phyloP scores from a whole-genome alignment of 345 rosid species.

The Linum usitatissimum region DNA sequence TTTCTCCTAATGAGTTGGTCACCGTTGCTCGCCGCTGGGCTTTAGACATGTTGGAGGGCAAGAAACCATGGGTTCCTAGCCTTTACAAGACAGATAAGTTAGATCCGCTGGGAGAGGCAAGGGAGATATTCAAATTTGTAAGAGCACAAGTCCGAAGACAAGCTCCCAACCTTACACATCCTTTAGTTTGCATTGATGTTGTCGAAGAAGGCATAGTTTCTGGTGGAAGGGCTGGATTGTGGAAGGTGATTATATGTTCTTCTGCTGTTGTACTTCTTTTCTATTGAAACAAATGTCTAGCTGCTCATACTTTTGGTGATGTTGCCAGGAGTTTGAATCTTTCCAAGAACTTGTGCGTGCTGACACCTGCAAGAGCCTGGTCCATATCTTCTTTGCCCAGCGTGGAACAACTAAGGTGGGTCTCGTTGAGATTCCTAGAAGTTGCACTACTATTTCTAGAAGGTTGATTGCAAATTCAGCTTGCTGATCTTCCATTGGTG shows the following conservation, averaged over 20 bases:
- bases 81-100: conserved; percentile 69
- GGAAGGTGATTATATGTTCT: conserved; percentile 46
- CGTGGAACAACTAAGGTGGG: conserved; percentile 82
- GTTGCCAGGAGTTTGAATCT: conserved; percentile 62
- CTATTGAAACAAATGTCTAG: conserved; percentile 4
- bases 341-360: conserved; percentile 44
- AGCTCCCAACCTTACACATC: conserved; percentile 79
- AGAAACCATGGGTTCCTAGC: conserved; percentile 78
- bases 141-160: conserved; percentile 57
- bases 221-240: conserved; percentile 65
- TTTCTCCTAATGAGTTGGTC: conserved; percentile 52
- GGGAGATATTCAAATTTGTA: conserved; percentile 76
- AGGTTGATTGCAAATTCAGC: not conserved
- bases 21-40: conserved; percentile 78
- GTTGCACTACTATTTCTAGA: not conserved
- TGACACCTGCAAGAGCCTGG: conserved; percentile 73
- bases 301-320: conserved; percentile 12
- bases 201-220: conserved; percentile 82
- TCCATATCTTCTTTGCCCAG: conserved; percentile 81
- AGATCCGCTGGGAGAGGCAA: conserved; percentile 81
- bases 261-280: conserved; percentile 8
- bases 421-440: not conserved
- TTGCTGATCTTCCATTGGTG: not conserved
- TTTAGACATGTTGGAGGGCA: conserved; percentile 54
- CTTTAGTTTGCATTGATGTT: conserved; percentile 74